Base-by-base conservation (phyloP, 2,329 filamentous ascomycete species). In the Pyricularia sp. region DNA sequence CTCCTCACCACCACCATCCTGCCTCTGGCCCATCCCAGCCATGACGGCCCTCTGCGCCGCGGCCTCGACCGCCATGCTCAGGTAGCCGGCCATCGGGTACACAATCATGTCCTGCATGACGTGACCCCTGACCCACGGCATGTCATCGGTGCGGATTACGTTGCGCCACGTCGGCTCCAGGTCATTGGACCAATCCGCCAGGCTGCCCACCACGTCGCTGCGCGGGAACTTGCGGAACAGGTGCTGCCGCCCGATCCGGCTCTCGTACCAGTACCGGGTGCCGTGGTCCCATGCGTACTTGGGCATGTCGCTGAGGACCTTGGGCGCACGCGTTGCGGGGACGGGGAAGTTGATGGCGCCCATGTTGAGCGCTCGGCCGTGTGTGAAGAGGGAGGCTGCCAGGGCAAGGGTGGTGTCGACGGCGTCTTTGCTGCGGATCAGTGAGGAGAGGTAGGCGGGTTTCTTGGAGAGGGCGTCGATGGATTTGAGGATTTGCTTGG, bases 41-140 rank as follows among this genome's bases (percentile, higher is more conserved):
- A 69, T 66, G 28, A 75, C 55, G 6, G 31, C 67, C 0, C 71
- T 69, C 68, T 79, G 76, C 3, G 69, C 68, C 1, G 74, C 72
- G 0, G 77, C 78, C 71, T 79, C 77, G 17, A 77, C 70, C 50
- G 73, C 75, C 78, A 84, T 81, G 58, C 80, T 79, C 9, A 81
- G 73, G 59, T 78, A 79, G 26, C 81, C 82, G 0, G 80, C 76
- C 26, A 79, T 77, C 25, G 84, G 81, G 71, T 81, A 84, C 68
- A 83, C 79, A 67, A 79, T 78, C 68, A 81, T 79, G 71, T 79
- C 82, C 70, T 84, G 79, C 75, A 85, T 80, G 61, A 75, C 73
- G 76, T 84, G 83, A 70, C 84, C 82, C 66, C 81, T 78, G 20
- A 84, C 78, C 72, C 85, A 85, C 30, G 85, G 80, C 14, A 80